phyloP scores from a whole-genome alignment of 2,329 filamentous ascomycete species.

The Fusarium torulosum region DNA sequence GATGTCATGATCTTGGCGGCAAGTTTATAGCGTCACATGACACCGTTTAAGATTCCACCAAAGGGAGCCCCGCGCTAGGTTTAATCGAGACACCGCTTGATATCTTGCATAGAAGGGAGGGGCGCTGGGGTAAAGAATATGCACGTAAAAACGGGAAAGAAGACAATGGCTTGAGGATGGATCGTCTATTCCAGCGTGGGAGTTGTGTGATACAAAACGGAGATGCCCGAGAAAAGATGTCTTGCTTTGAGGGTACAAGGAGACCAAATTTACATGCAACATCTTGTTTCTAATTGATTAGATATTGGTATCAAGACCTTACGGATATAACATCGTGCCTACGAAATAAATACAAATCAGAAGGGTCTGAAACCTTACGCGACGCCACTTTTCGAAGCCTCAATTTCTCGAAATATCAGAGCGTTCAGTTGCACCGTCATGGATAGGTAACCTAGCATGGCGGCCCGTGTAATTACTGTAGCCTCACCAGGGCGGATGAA shows the following conservation, averaged over 20 bases:
- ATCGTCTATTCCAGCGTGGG: conserved; percentile 14
- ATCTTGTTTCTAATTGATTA: background rate
- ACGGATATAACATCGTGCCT: conserved; percentile 9
- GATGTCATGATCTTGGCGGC: conserved; percentile 43
- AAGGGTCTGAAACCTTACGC: conserved; percentile 37
- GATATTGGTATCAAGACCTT: background rate
- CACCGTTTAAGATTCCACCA: conserved; percentile 17
- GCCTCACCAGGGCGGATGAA: conserved; percentile 12
- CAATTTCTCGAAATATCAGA: background rate
- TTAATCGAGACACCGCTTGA: conserved; percentile 28
- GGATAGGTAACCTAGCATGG: conserved; percentile 15
- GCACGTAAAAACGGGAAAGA: conserved; percentile 30
- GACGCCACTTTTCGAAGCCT: conserved; percentile 20
- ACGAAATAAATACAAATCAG: background rate
- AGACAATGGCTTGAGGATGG: conserved; percentile 24
- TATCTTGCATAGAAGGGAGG: conserved; percentile 9
- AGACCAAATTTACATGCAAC: background rate
- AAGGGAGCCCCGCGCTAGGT: conserved; percentile 29
- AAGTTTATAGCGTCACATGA: conserved; percentile 33
- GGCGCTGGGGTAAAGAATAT: conserved; percentile 11
- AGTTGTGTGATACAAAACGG: conserved; percentile 26
- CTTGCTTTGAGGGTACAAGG: background rate
- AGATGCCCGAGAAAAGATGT: conserved; percentile 2
- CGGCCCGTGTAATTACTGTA: background rate
- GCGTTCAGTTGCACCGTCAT: conserved; percentile 10